These are phyloP conservation scores for Fusarium annulatum DNA, from an alignment of 2,329 filamentous ascomycete genomes.

Conservation along the genomic window DNA sequence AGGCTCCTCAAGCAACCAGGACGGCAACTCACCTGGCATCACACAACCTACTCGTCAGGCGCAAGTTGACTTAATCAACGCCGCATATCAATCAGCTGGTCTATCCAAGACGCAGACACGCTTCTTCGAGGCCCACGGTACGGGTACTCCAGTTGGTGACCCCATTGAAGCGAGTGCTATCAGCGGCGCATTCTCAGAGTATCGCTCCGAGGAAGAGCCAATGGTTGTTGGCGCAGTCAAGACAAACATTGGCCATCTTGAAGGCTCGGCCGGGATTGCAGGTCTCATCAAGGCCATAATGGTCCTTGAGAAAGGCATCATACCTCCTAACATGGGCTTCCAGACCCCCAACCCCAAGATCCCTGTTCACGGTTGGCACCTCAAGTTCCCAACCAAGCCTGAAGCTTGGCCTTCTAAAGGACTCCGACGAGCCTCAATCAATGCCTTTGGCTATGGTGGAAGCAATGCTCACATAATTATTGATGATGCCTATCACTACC, in stretches of 20 bases:
- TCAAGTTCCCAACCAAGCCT: slow-evolving; percentile 7
- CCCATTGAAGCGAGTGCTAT: slow-evolving; percentile 8
- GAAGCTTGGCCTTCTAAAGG: neutral
- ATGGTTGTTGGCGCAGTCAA: slow-evolving; percentile 4
- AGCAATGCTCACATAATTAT: slow-evolving; percentile 8
- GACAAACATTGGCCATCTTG: slow-evolving; percentile 1
- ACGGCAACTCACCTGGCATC: slow-evolving; percentile 1
- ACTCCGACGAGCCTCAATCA: slow-evolving; percentile 3
- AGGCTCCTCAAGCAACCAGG: slow-evolving; percentile 3
- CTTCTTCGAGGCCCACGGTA: slow-evolving; percentile 5
- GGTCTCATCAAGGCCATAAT: slow-evolving; percentile 3
- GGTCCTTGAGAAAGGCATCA: neutral
- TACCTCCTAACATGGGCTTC: slow-evolving; percentile 1
- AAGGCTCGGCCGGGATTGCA: neutral
- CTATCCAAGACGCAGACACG: neutral
- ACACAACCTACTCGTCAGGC: slow-evolving; percentile 3
- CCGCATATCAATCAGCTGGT: neutral
- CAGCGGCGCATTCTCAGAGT: neutral
- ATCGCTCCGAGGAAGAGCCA: neutral
- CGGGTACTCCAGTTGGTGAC: slow-evolving; percentile 1
- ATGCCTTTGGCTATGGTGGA: slow-evolving; percentile 16
- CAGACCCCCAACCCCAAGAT: slow-evolving; percentile 1
- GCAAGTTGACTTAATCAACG: slow-evolving; percentile 1
- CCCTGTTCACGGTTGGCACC: neutral
- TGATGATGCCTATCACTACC: slow-evolving; percentile 9